Evolutionary conservation across 1,284 basidiomycete genomes (phyloP).

Genomic region (Boletellus deceptivus): DNA sequence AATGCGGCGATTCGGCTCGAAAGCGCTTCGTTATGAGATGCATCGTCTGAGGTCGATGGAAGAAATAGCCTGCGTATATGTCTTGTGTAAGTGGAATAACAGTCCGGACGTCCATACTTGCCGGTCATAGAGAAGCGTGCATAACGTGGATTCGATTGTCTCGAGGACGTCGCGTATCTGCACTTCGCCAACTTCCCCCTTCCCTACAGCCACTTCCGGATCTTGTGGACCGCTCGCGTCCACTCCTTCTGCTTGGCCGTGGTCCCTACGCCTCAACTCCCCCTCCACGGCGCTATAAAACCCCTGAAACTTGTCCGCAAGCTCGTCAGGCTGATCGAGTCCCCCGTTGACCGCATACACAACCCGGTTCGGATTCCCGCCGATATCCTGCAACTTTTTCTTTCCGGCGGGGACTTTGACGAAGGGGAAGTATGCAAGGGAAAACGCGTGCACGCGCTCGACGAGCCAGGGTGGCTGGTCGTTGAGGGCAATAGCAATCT

Average conservation of each 20-base stretch:
- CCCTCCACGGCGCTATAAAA: conserved; percentile 67
- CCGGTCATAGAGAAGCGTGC: conserved; percentile 67
- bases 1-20: conserved; percentile 87
- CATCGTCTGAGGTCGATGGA: conserved; percentile 71
- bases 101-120: background rate
- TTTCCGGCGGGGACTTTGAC: conserved; percentile 36
- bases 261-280: conserved; percentile 39
- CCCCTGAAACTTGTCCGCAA: conserved; percentile 64
- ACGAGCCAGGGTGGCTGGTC: conserved; percentile 58
- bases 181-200: conserved; percentile 35
- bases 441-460: conserved; percentile 61
- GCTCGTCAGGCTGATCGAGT: conserved; percentile 47
- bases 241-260: conserved; percentile 13
- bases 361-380: conserved; percentile 23
- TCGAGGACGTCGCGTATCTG: conserved; percentile 61
- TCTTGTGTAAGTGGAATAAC: background rate
- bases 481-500: conserved; percentile 52
- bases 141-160: conserved; percentile 67
- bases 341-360: conserved; percentile 38
- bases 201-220: conserved; percentile 24
- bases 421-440: conserved; percentile 49
- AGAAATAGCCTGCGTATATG: conserved; percentile 51
- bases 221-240: background rate
- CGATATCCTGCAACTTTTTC: conserved; percentile 32
- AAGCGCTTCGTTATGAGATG: conserved; percentile 83